A percentile compares a stretch with the other conserved stretches of the same genome.
Evolutionary conservation across 208 protist genomes (phyloP).

Genomic region (Leptomonas pyrrhocoris): DNA sequence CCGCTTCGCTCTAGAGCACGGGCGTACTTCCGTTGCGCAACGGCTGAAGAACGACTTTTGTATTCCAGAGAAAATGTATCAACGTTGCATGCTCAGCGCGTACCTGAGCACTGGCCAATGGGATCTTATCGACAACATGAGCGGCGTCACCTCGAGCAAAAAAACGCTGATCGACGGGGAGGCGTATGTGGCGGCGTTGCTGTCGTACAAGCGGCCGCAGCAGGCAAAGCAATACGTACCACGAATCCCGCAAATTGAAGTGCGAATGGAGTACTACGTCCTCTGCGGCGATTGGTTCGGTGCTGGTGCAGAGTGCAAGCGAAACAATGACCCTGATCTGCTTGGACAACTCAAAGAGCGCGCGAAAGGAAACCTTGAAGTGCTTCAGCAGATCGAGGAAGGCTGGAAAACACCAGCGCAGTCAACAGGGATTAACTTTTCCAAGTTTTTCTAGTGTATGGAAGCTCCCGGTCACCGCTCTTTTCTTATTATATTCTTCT

Average conservation of each 20-base stretch:
- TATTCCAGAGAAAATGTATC: constrained; percentile 77
- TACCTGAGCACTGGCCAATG: constrained; percentile 66
- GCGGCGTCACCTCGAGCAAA: constrained; percentile 37
- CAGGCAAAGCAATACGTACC: constrained; percentile 79
- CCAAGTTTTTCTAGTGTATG: constrained; percentile 59
- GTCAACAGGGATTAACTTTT: constrained; percentile 42
- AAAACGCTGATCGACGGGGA: constrained; percentile 55
- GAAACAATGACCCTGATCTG: constrained; percentile 57
- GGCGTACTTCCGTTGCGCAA: constrained; percentile 44
- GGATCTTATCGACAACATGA: constrained; percentile 71
- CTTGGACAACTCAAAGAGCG: constrained; percentile 69
- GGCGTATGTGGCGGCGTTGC: constrained; percentile 59
- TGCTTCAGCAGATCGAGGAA: constrained; percentile 64
- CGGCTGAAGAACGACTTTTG: constrained; percentile 61
- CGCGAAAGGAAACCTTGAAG: constrained; percentile 59
- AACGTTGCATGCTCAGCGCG: constrained; percentile 70
- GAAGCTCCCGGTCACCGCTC: neutral
- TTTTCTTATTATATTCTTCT: constrained; percentile 6
- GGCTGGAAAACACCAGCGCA: constrained; percentile 68
- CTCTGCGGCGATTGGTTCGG: constrained; percentile 72
- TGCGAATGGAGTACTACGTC: constrained; percentile 85
- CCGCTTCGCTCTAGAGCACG: constrained; percentile 63
- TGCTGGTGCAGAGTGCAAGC: constrained; percentile 71
- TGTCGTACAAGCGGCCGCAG: constrained; percentile 53
- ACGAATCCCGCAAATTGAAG: constrained; percentile 63